Evolutionary conservation across 2,329 filamentous ascomycete species (phyloP).

Genomic region (Trichoderma sp.): DNA sequence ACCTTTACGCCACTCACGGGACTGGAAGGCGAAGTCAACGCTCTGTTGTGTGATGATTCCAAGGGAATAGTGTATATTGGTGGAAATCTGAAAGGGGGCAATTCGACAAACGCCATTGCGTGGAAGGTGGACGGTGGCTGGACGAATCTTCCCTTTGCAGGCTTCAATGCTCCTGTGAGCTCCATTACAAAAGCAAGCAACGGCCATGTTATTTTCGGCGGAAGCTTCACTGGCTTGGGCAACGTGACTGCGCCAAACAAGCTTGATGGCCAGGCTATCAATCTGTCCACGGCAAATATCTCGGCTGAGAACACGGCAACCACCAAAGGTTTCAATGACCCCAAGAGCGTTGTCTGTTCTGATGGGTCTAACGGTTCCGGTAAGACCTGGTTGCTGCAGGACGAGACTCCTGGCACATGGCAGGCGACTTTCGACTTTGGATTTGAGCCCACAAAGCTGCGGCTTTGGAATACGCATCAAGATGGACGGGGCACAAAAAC

Average conservation of each 20-base stretch:
- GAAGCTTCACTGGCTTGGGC: conserved; percentile 82
- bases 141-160: conserved; percentile 82
- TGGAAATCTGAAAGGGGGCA: conserved; percentile 75
- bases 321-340: conserved; percentile 68
- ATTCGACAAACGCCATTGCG: conserved; percentile 86
- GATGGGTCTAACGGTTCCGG: conserved; percentile 65
- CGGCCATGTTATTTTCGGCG: conserved; percentile 89
- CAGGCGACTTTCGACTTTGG: conserved; percentile 78
- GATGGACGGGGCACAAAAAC: conserved; percentile 85
- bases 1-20: conserved; percentile 75
- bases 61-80: conserved; percentile 86
- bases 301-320: conserved; percentile 64
- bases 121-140: conserved; percentile 72
- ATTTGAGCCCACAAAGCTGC: conserved; percentile 83
- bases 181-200: conserved; percentile 80
- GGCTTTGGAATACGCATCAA: conserved; percentile 82
- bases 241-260: conserved; percentile 71
- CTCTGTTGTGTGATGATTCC: conserved; percentile 77
- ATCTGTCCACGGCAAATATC: conserved; percentile 77
- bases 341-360: conserved; percentile 79
- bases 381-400: conserved; percentile 77
- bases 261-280: conserved; percentile 77
- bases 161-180: conserved; percentile 89
- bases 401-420: conserved; percentile 79
- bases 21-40: conserved; percentile 78